A percentile compares a stretch with the other conserved stretches of the same genome.
These are phyloP conservation scores for Nowakowskiella sp. DNA, from an alignment of 192 early-diverging fungal genomes.

Conservation along the genomic window DNA sequence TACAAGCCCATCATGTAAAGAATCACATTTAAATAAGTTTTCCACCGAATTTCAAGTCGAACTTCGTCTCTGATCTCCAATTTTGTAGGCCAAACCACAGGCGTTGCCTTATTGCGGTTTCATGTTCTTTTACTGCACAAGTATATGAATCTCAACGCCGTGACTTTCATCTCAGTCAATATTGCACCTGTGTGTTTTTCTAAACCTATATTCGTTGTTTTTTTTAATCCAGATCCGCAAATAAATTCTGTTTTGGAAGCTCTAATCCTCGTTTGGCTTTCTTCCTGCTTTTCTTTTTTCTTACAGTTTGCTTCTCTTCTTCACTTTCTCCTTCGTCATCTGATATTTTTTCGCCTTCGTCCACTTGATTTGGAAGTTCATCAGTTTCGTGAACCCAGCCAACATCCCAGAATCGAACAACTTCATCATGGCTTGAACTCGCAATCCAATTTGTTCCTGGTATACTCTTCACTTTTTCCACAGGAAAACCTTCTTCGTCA, in stretches of 20 bases:
- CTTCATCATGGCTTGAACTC: slow-evolving; percentile 70
- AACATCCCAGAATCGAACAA: slow-evolving; percentile 60
- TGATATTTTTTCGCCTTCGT: neutral
- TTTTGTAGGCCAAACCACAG: too few relatives aligned
- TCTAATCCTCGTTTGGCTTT: slow-evolving; percentile 21
- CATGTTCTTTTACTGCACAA: too few relatives aligned
- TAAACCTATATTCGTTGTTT: too few relatives aligned
- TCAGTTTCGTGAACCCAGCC: neutral
- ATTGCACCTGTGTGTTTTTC: too few relatives aligned
- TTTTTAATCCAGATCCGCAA: slow-evolving; percentile 30
- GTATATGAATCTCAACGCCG: too few relatives aligned
- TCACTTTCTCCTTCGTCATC: slow-evolving; percentile 17
- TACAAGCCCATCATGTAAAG: too few relatives aligned
- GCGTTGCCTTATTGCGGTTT: too few relatives aligned
- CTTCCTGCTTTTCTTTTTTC: slow-evolving; percentile 33
- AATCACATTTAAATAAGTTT: too few relatives aligned
- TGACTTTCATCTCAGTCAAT: too few relatives aligned
- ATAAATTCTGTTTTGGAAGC: slow-evolving; percentile 18
- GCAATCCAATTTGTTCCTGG: slow-evolving; percentile 59
- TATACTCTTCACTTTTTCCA: slow-evolving; percentile 61
- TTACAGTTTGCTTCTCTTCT: slow-evolving; percentile 11
- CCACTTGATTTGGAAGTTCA: slow-evolving; percentile 4
- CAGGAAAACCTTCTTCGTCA: slow-evolving; percentile 51
- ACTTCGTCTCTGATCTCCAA: too few relatives aligned
- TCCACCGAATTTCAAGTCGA: too few relatives aligned